Percentiles rank a stretch among this genome's conserved stretches.
phyloP scores from a whole-genome alignment of 768 basidiomycete genomes.

The Tephrocybe sp. region DNA sequence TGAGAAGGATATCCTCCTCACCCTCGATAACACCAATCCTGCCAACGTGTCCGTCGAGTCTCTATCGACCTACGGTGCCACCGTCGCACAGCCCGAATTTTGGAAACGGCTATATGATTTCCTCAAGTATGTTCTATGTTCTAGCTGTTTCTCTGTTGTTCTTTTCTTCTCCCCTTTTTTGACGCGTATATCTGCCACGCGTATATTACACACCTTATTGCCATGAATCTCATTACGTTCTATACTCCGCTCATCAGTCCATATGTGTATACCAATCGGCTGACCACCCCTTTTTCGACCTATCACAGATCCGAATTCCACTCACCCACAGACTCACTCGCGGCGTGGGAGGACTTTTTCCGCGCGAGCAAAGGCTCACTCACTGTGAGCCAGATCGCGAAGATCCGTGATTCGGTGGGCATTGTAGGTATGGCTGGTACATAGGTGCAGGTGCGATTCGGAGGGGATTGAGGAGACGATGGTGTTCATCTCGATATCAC shows the following conservation, averaged over 20 bases:
- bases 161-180: background rate
- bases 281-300: too few species aligned
- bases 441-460: conserved; percentile 24
- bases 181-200: background rate
- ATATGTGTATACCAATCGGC: too few species aligned
- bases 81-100: conserved; percentile 75
- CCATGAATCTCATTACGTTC: too few species aligned
- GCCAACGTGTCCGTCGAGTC: conserved; percentile 42
- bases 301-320: conserved; percentile 55
- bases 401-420: conserved; percentile 85
- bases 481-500: too few species aligned
- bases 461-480: too few species aligned
- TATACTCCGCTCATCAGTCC: too few species aligned
- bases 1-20: conserved; percentile 68
- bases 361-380: conserved; percentile 76
- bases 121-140: conserved; percentile 45
- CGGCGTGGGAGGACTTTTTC: conserved; percentile 86
- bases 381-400: conserved; percentile 84
- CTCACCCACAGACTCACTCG: conserved; percentile 58
- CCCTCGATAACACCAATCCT: conserved; percentile 50
- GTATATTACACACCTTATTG: background rate
- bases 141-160: too few species aligned
- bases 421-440: conserved; percentile 87
- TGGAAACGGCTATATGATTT: conserved; percentile 73
- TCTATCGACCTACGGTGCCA: conserved; percentile 57